A percentile compares a stretch with the other conserved stretches of the same genome.
Conservation (phyloP, 2,329 filamentous ascomycete genomes). For the Aspergillus quadricinctus region DNA sequence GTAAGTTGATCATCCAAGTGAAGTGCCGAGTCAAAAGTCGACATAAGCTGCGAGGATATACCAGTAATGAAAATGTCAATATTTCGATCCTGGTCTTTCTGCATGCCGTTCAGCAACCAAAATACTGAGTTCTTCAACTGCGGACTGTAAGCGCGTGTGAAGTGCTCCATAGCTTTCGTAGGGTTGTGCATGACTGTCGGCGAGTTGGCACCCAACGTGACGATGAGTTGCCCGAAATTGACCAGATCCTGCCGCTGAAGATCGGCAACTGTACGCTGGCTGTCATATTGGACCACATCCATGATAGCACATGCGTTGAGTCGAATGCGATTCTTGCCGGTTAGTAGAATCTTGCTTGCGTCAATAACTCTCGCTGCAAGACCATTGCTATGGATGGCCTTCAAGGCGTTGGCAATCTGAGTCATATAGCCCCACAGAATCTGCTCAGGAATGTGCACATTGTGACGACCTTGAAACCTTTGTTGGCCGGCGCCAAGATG, state of each 20-base stretch:
- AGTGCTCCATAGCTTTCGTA: constrained; percentile 68
- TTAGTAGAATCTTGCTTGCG: constrained; percentile 82
- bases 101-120: constrained; percentile 72
- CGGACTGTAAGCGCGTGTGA: constrained; percentile 70
- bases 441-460: constrained; percentile 61
- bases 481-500: constrained; percentile 49
- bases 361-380: constrained; percentile 84
- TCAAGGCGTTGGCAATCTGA: constrained; percentile 83
- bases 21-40: constrained; percentile 71
- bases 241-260: constrained; percentile 84
- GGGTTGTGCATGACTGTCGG: constrained; percentile 58
- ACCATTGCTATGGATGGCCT: constrained; percentile 74
- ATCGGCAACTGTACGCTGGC: constrained; percentile 63
- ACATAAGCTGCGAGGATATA: constrained; percentile 72
- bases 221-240: constrained; percentile 76
- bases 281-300: constrained; percentile 82
- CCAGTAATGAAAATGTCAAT: constrained; percentile 75
- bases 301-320: constrained; percentile 84
- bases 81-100: constrained; percentile 58
- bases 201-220: constrained; percentile 73
- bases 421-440: constrained; percentile 88
- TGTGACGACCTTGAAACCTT: constrained; percentile 41
- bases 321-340: constrained; percentile 83
- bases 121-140: constrained; percentile 74
- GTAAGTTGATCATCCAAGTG: constrained; percentile 72